These are phyloP conservation scores for Cylindrotheca closterium DNA, from an alignment of 108 stramenopile genomes.

Conservation along the genomic window DNA sequence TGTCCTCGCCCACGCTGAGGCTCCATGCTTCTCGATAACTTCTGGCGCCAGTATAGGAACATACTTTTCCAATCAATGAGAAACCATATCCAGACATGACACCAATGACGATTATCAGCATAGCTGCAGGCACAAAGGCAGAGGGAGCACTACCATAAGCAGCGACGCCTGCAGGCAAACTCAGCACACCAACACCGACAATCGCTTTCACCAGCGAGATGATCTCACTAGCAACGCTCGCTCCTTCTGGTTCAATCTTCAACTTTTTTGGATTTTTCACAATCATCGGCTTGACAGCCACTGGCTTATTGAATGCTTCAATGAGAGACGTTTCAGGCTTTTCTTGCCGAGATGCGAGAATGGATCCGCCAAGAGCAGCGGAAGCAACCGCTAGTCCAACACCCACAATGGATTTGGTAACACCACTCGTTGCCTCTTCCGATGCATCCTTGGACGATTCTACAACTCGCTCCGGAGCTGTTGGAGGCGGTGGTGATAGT, in stretches of 20 bases:
- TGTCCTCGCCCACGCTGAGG: constrained; percentile 60
- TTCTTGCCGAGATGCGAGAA: not conserved
- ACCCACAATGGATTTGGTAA: constrained; percentile 17
- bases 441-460: too few relatives aligned
- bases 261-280: not conserved
- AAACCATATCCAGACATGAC: constrained; percentile 86
- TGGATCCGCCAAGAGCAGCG: constrained; percentile 13
- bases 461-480: not conserved
- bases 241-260: constrained; percentile 28
- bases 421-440: constrained; percentile 4
- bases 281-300: constrained; percentile 1
- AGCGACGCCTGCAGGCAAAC: constrained; percentile 90
- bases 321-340: constrained; percentile 17
- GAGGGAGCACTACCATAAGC: constrained; percentile 85
- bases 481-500: constrained; percentile 2
- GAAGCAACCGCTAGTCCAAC: constrained; percentile 17
- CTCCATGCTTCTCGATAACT: constrained; percentile 93
- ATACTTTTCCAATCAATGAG: constrained; percentile 79
- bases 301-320: constrained; percentile 15
- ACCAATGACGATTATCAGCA: constrained; percentile 77
- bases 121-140: constrained; percentile 82
- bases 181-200: constrained; percentile 89
- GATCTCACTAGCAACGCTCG: constrained; percentile 65
- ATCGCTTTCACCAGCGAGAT: constrained; percentile 94
- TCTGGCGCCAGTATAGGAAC: constrained; percentile 71